Evolutionary conservation across 2,329 filamentous ascomycete species (phyloP).

Genomic region (Alternaria ventricosa): DNA sequence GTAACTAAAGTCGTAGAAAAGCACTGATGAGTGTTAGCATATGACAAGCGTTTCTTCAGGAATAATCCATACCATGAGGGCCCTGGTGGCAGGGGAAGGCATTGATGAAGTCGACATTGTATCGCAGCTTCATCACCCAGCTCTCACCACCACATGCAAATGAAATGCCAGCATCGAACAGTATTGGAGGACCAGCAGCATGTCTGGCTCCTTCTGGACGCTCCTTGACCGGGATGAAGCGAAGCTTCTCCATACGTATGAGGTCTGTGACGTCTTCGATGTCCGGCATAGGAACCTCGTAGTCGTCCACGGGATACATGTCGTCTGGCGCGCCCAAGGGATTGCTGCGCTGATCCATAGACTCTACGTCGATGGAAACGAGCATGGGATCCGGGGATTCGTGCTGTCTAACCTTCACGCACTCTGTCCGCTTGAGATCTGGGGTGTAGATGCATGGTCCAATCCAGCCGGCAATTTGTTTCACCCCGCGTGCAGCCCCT

Average conservation of each 20-base stretch:
- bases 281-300: constrained; percentile 66
- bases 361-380: constrained; percentile 65
- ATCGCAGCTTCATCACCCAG: constrained; percentile 48
- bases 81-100: constrained; percentile 52
- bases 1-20: constrained; percentile 75
- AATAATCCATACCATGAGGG: constrained; percentile 44
- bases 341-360: constrained; percentile 72
- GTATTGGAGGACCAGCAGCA: constrained; percentile 39
- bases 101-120: constrained; percentile 52
- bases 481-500: constrained; percentile 69
- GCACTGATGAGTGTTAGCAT: constrained; percentile 49
- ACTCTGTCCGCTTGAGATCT: constrained; percentile 72
- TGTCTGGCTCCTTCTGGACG: constrained; percentile 37
- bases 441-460: constrained; percentile 72
- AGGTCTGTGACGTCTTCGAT: constrained; percentile 66
- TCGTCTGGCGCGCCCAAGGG: constrained; percentile 70
- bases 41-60: too few species aligned
- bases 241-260: constrained; percentile 73
- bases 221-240: constrained; percentile 59
- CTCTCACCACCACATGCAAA: constrained; percentile 51
- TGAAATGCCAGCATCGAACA: constrained; percentile 49
- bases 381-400: constrained; percentile 62
- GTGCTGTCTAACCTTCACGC: constrained; percentile 70
- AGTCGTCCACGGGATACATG: constrained; percentile 70
- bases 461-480: constrained; percentile 74